Base-by-base conservation (phyloP, 2,329 filamentous ascomycete species). In the Xylariaceae sp. region DNA sequence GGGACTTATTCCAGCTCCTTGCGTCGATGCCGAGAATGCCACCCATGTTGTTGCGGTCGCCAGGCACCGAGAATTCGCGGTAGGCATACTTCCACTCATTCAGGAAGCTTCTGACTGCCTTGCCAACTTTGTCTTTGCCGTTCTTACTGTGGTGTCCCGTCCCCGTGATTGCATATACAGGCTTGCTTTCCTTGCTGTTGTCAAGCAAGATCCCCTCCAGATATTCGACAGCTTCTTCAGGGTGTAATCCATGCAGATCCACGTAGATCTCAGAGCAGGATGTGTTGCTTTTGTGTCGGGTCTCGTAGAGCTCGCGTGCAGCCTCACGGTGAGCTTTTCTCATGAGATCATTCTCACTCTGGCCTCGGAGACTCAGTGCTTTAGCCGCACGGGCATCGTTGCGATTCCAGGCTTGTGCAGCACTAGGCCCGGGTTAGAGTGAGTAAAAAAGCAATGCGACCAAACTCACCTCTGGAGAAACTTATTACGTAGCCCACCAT, bases 71-170 rank as follows among this genome's bases (percentile, higher is more conserved):
- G 75, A 99, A 99, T 75, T 99, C 94, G 57, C 93, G 88, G 76
- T 93, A 99, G 0, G 90, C 89, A 72, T 97, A 99, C 63, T 90
- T 86, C 92, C 92, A 96, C 73, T 97, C 93, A 71, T 93, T 95
- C 57, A 99, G 78, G 77, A 95, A 97, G 66, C 84, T 86, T 57
- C 94, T 88, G 63, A 97, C 87, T 1, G 92, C 92, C 76, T 96
- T 96, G 71, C 93, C 93, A 41, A 99, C 90, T 76, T 99, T 99
- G 75, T 99, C 94, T 74, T 97, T 97, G 69, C 94, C 93, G 71
- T 97, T 97, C 79, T 97, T 97, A 73, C 90, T 96, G 76, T 99
- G 94, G 71, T 97, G 92, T 2, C 93, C 94, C 0, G 93, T 97
- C 50, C 94, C 94, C 1, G 92, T 97, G 72, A 99, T 97, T 66